Evolutionary conservation across 495 filamentous ascomycete species (phyloP).

Genomic region (Penicillium parvum): DNA sequence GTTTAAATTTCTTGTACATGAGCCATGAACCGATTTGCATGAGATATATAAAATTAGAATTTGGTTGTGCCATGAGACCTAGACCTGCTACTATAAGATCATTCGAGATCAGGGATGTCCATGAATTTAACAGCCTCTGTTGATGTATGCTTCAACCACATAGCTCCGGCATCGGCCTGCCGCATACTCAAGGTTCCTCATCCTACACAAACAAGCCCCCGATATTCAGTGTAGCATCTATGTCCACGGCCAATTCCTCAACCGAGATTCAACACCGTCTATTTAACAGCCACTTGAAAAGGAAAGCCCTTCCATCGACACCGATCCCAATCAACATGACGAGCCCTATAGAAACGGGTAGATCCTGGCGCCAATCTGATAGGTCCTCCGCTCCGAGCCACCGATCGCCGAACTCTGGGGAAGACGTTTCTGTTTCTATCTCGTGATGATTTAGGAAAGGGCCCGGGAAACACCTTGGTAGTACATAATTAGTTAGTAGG

Average conservation of each 20-base stretch:
- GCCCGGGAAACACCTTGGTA: background rate
- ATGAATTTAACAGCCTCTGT: too few relatives aligned
- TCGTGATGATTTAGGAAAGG: background rate
- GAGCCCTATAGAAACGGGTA: background rate
- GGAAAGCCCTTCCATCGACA: too few relatives aligned
- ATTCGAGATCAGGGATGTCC: background rate
- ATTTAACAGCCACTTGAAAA: too few relatives aligned
- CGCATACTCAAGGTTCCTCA: too few relatives aligned
- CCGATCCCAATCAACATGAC: background rate
- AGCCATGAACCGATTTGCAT: slow-evolving; percentile 5
- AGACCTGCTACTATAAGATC: background rate
- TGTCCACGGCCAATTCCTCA: too few relatives aligned
- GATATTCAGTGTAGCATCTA: too few relatives aligned
- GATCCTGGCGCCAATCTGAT: slow-evolving; percentile 10
- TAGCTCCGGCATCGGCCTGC: too few relatives aligned
- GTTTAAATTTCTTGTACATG: slow-evolving; percentile 17
- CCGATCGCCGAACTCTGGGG: slow-evolving; percentile 15
- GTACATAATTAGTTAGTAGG: background rate
- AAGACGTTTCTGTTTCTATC: background rate
- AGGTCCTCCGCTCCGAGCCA: slow-evolving; percentile 17
- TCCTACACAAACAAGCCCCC: too few relatives aligned
- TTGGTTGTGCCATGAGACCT: background rate
- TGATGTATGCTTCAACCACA: too few relatives aligned
- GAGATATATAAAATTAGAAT: slow-evolving; percentile 2
- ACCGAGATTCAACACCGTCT: too few relatives aligned